These are phyloP conservation scores for Neonectria hederae DNA, from an alignment of 2,329 filamentous ascomycete genomes.

Conservation along the genomic window DNA sequence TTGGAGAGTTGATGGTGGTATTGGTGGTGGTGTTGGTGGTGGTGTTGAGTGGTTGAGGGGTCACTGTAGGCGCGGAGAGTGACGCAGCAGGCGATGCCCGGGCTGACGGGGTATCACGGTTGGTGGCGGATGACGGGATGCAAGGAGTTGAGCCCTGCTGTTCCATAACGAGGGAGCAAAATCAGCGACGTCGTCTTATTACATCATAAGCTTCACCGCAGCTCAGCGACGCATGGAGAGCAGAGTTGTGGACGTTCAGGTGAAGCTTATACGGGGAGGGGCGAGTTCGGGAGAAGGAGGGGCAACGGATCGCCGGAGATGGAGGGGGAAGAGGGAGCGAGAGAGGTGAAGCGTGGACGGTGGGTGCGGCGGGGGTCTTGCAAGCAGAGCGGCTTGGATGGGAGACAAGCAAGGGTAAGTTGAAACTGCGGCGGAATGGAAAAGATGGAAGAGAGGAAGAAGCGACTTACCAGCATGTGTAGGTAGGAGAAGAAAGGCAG, in stretches of 20 bases:
- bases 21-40: conserved; percentile 20
- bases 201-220: conserved; percentile 41
- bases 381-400: not conserved
- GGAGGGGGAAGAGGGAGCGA: conserved; percentile 35
- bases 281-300: conserved; percentile 36
- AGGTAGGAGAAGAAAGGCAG: conserved; percentile 12
- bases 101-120: conserved; percentile 43
- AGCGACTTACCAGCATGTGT: conserved; percentile 32
- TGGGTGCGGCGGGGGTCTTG: conserved; percentile 27
- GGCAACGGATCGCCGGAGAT: conserved; percentile 42
- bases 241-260: conserved; percentile 31
- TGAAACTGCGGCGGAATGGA: conserved; percentile 6
- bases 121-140: conserved; percentile 41
- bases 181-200: conserved; percentile 42
- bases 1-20: conserved; percentile 4
- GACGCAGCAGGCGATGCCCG: conserved; percentile 32
- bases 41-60: conserved; percentile 32
- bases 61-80: conserved; percentile 33
- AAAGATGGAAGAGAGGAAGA: conserved; percentile 14
- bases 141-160: conserved; percentile 49
- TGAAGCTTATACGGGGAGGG: conserved; percentile 38
- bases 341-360: conserved; percentile 28
- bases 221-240: conserved; percentile 34
- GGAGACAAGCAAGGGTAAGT: conserved; percentile 13
- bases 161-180: conserved; percentile 60